Evolutionary conservation across 169 alveolate genomes (phyloP).

Genomic region (Eimeria maxima): DNA sequence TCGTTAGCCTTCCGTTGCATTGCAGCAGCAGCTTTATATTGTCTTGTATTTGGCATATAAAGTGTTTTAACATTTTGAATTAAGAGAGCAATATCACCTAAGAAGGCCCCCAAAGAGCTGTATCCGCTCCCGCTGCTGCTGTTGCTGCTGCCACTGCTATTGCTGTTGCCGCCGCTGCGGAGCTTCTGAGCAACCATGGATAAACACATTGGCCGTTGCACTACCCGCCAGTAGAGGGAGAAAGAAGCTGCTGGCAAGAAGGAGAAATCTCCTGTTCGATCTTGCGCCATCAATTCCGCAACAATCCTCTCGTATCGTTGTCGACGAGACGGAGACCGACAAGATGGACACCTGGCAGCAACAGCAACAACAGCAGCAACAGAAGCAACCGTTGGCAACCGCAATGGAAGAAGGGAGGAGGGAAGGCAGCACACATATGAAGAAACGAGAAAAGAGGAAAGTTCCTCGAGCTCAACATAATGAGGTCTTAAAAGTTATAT

Average conservation of each 20-base stretch:
- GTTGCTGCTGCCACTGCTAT: background rate
- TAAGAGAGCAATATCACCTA: conserved; percentile 23
- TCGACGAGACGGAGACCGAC: conserved; percentile 86
- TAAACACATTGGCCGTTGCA: conserved; percentile 89
- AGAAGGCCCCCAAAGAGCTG: background rate
- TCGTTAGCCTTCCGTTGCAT: conserved; percentile 67
- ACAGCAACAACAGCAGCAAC: background rate
- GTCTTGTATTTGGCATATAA: conserved; percentile 72
- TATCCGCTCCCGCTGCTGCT: conserved; percentile 12
- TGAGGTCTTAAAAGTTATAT: too few relatives aligned
- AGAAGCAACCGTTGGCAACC: background rate
- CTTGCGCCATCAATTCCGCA: conserved; percentile 87
- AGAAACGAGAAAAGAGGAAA: too few relatives aligned
- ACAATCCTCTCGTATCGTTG: conserved; percentile 86
- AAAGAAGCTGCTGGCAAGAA: conserved; percentile 88
- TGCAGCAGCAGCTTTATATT: conserved; percentile 58
- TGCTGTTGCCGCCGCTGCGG: conserved; percentile 25
- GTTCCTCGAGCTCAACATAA: too few relatives aligned
- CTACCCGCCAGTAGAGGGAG: conserved; percentile 89
- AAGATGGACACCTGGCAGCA: conserved; percentile 86
- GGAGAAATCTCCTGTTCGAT: conserved; percentile 87
- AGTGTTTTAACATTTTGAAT: conserved; percentile 34
- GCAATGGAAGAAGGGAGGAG: background rate
- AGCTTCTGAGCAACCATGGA: conserved; percentile 85
- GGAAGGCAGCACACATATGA: too few relatives aligned